Evolutionary conservation across 2,329 filamentous ascomycete genomes (phyloP).

Genomic region (Eutypella sp.): DNA sequence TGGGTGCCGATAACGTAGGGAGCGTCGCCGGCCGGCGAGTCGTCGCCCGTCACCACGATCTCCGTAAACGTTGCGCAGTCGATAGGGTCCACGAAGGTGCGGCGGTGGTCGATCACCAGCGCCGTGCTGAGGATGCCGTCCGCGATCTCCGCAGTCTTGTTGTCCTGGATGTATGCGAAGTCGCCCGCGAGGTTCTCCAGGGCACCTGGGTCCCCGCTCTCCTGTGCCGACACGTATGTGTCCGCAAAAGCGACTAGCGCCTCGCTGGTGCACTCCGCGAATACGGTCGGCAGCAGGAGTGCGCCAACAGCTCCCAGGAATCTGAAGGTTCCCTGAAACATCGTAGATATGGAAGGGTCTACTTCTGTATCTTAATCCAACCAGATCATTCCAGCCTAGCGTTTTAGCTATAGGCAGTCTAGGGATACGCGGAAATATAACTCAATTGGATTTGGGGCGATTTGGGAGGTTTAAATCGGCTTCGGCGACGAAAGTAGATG

Average conservation of each 20-base stretch:
- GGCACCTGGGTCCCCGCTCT: conserved; percentile 12
- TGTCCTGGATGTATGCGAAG: conserved; percentile 27
- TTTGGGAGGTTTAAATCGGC: too few species aligned
- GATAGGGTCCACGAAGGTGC: conserved; percentile 25
- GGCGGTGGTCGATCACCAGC: conserved; percentile 22
- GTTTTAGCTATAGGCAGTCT: neutral
- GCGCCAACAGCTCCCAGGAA: conserved; percentile 4
- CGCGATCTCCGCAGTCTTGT: conserved; percentile 21
- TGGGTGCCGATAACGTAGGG: conserved; percentile 31
- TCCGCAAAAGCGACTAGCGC: conserved; percentile 18
- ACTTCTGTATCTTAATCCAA: too few species aligned
- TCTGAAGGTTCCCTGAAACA: neutral
- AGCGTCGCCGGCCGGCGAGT: conserved; percentile 9
- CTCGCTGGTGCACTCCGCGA: conserved; percentile 22
- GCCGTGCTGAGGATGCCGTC: conserved; percentile 19
- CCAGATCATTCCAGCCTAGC: too few species aligned
- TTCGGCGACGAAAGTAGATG: too few species aligned
- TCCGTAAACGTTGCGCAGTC: conserved; percentile 26
- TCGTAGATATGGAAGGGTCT: too few species aligned
- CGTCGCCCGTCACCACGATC: conserved; percentile 20
- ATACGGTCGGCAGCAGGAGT: conserved; percentile 4
- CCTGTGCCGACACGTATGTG: conserved; percentile 20
- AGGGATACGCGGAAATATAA: neutral
- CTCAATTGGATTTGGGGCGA: too few species aligned
- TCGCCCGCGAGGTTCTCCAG: conserved; percentile 18